These are phyloP conservation scores for Boeremia lycopersici DNA, from an alignment of 2,329 filamentous ascomycete species.

Conservation along the genomic window DNA sequence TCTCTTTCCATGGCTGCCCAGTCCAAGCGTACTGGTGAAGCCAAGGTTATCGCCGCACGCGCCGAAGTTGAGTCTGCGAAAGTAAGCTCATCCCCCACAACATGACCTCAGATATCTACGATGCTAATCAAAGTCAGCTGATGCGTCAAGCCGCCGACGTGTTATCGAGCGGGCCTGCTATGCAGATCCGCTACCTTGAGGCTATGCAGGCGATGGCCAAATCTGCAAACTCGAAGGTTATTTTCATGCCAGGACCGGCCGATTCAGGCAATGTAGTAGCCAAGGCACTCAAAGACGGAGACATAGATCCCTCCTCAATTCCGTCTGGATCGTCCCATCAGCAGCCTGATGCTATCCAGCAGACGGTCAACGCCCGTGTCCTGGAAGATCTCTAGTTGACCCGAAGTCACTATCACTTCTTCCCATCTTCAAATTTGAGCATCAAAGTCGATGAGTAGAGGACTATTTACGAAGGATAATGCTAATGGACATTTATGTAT, in stretches of 20 bases:
- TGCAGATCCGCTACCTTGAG: slow-evolving; percentile 81
- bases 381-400: not conserved
- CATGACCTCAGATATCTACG: not conserved
- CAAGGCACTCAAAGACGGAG: not conserved
- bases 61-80: slow-evolving; percentile 89
- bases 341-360: not conserved
- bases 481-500: not conserved
- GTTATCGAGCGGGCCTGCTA: slow-evolving; percentile 85
- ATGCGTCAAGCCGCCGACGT: slow-evolving; percentile 84
- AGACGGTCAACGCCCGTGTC: not conserved
- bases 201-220: slow-evolving; percentile 99
- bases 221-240: slow-evolving; percentile 84
- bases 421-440: no score
- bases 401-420: not conserved
- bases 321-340: not conserved
- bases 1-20: slow-evolving; percentile 97
- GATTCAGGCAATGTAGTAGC: slow-evolving; percentile 35
- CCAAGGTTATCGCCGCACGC: slow-evolving; percentile 96
- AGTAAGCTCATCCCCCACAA: slow-evolving; percentile 73
- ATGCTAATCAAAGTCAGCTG: not conserved
- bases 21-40: slow-evolving; percentile 97
- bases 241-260: slow-evolving; percentile 58
- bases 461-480: not conserved
- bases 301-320: not conserved
- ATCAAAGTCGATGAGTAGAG: not conserved